Percentiles rank a stretch among this genome's conserved stretches.
These are phyloP conservation scores for Scheffersomyces ergatensis DNA, from an alignment of 805 yeast genomes.

Conservation along the genomic window DNA sequence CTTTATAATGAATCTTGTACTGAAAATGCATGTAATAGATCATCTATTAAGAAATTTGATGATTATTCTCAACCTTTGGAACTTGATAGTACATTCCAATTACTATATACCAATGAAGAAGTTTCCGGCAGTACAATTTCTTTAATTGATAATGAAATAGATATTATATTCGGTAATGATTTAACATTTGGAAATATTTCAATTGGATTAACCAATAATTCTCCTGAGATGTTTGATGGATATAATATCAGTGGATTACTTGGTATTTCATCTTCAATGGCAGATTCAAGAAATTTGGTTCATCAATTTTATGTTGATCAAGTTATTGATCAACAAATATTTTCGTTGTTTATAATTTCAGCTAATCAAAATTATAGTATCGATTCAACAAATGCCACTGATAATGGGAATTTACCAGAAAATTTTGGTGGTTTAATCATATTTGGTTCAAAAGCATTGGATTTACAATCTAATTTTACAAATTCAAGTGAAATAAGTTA, in stretches of 20 bases:
- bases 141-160: constrained; percentile 24
- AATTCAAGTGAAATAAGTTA: constrained; percentile 38
- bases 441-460: constrained; percentile 19
- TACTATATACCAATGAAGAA: constrained; percentile 52
- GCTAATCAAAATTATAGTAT: constrained; percentile 7
- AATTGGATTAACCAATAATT: constrained; percentile 53
- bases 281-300: constrained; percentile 38
- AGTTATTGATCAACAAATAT: constrained; percentile 34
- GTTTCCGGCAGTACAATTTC: constrained; percentile 49
- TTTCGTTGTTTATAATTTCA: constrained; percentile 27
- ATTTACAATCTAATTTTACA: constrained; percentile 9
- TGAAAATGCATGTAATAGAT: constrained; percentile 37
- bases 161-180: constrained; percentile 30
- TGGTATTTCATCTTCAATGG: constrained; percentile 52
- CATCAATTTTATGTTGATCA: constrained; percentile 32
- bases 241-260: constrained; percentile 59
- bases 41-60: constrained; percentile 21
- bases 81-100: constrained; percentile 35
- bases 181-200: constrained; percentile 36
- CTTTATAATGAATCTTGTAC: constrained; percentile 53
- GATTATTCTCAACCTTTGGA: constrained; percentile 11
- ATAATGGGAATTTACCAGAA: neutral
- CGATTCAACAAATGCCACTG: neutral
- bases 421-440: constrained; percentile 25
- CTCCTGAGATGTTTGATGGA: constrained; percentile 50